Conservation (phyloP, 352 stramenopile species). For the Globisporangium parvum region DNA sequence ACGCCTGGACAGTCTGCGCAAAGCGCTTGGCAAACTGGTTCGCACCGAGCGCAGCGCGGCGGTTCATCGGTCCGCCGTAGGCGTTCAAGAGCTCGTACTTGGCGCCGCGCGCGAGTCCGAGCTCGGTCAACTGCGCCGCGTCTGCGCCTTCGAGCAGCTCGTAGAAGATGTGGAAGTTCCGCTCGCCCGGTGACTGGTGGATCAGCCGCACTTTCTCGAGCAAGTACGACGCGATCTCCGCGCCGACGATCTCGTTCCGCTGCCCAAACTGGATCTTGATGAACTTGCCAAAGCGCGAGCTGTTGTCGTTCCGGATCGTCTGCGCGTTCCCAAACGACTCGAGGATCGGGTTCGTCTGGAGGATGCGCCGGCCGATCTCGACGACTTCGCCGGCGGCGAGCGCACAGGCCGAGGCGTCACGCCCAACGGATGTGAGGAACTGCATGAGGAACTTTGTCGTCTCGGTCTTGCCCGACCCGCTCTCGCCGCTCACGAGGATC, state of each 20-base stretch:
- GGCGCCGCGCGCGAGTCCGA: constrained; percentile 52
- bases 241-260: constrained; percentile 83
- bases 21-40: constrained; percentile 59
- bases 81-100: constrained; percentile 89
- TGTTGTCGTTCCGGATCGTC: constrained; percentile 97
- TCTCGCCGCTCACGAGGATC: constrained; percentile 41
- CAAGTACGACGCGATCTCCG: constrained; percentile 95
- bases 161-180: constrained; percentile 97
- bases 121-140: constrained; percentile 45
- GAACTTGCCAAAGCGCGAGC: constrained; percentile 94
- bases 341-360: constrained; percentile 96
- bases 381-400: constrained; percentile 32
- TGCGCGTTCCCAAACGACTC: constrained; percentile 97
- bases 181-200: constrained; percentile 88
- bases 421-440: constrained; percentile 88
- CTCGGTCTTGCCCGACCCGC: constrained; percentile 92
- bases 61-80: constrained; percentile 48
- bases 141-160: constrained; percentile 86
- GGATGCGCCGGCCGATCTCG: constrained; percentile 81
- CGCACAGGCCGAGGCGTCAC: constrained; percentile 20
- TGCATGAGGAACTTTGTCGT: constrained; percentile 97
- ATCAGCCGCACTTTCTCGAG: constrained; percentile 95
- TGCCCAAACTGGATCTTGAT: constrained; percentile 92
- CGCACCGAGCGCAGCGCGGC: constrained; percentile 23
- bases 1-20: constrained; percentile 60